Conservation (phyloP, 306 rosid genomes). For the Urtica urens region DNA sequence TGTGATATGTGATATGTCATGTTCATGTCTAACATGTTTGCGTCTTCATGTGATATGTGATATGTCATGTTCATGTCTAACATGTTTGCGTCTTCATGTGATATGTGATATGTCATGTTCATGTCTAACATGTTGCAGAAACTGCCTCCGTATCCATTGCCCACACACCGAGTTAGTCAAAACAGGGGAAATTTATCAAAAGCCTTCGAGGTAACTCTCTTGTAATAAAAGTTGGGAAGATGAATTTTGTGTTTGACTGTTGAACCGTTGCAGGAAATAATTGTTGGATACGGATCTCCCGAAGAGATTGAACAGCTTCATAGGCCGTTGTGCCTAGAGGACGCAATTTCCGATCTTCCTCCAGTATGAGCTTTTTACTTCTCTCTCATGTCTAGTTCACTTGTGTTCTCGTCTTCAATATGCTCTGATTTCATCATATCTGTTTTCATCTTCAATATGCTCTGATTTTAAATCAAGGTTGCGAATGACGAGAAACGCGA, state of each 20-base stretch:
- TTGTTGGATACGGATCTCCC: no score
- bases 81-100: neutral
- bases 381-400: no score
- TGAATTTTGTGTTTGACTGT: no score
- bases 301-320: slow-evolving; percentile 25
- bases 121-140: slow-evolving; percentile 25
- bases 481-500: slow-evolving; percentile 39
- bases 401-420: neutral
- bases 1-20: neutral
- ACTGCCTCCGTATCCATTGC: slow-evolving; percentile 72
- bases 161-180: slow-evolving; percentile 67
- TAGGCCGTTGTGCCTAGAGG: slow-evolving; percentile 39
- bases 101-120: neutral
- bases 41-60: neutral
- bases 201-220: slow-evolving; percentile 63
- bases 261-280: slow-evolving; percentile 30
- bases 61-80: neutral
- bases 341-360: slow-evolving; percentile 83
- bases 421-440: neutral
- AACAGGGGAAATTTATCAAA: slow-evolving; percentile 55
- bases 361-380: slow-evolving; percentile 20
- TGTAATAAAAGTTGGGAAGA: no score
- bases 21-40: neutral
- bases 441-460: neutral
- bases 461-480: no score